Evolutionary conservation across 805 yeast genomes (phyloP), one percentile per base, ranked within the genome.

Genomic region (Metschnikowia continentalis): DNA sequence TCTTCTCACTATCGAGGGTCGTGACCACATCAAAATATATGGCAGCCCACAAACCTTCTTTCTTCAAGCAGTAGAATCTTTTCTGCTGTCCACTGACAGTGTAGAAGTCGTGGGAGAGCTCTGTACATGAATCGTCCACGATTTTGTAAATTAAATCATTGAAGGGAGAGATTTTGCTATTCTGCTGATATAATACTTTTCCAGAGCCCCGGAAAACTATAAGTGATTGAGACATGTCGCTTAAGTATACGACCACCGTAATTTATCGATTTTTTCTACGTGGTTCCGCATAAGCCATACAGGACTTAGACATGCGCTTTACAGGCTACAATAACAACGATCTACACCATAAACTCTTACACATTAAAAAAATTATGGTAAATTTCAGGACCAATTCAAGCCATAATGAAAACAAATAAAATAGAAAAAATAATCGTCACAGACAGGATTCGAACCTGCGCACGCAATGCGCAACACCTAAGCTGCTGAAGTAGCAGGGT

Each of bases 391-490:
- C 11, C 30, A 26, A 26, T 26, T 13, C 4, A 26, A 8, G 3
- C 30, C 30, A 26, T 8, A 2, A 2, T 26, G 11, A 8, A 8
- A 26, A 11, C 5, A 4, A 11, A 10, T 22, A 7, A 14, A 11
- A 8, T 14, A 2, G 6, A 39, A 39, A 79, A 80, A 80, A 75
- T 80, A 74, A 66, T 60, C 96, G 96, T 87, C 88, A 89, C 95
- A 86, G 95, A 88, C 96, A 89, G 95, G 96, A 89, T 89, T 89
- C 96, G 96, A 89, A 89, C 96, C 95, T 89, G 96, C 96, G 96
- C 69, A 71, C 74, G 77, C 67, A 73, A 64, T 66, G 66, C 76
- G 74, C 78, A 73, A 72, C 72, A 68, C 75, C 75, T 70, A 49
- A 46, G 53, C 74, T 45, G 54, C 54, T 49, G 2, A 4, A 64